These are phyloP conservation scores for Nidularia sp. DNA, from an alignment of 768 basidiomycete species.

Conservation along the genomic window DNA sequence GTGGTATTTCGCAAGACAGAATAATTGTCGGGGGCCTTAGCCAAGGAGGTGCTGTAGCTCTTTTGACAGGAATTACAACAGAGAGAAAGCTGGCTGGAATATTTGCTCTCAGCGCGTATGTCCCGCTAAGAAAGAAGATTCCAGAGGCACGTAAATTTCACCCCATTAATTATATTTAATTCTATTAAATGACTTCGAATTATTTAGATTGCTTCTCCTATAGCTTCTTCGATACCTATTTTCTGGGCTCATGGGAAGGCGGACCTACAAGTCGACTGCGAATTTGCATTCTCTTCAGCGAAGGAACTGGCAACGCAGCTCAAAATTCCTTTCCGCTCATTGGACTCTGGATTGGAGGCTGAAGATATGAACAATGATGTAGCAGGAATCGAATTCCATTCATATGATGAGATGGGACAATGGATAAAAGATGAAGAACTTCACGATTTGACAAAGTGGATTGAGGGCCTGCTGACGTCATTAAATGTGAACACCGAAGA, in stretches of 20 bases:
- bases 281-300: conserved; percentile 41
- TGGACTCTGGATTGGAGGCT: neutral
- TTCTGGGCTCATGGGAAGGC: conserved; percentile 73
- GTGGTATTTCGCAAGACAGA: conserved; percentile 49
- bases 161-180: neutral
- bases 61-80: conserved; percentile 52
- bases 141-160: conserved; percentile 35
- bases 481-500: no score
- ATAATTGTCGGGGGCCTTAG: conserved; percentile 75
- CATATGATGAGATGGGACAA: conserved; percentile 21
- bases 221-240: conserved; percentile 51
- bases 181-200: neutral
- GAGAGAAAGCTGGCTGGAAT: conserved; percentile 53
- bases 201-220: conserved; percentile 42
- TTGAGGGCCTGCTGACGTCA: conserved; percentile 1
- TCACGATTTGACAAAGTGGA: conserved; percentile 21
- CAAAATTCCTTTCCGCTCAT: conserved; percentile 27
- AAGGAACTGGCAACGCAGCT: conserved; percentile 44
- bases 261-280: conserved; percentile 55
- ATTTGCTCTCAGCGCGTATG: conserved; percentile 57
- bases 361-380: conserved; percentile 7
- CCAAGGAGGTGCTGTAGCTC: conserved; percentile 62
- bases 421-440: conserved; percentile 19
- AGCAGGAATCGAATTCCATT: conserved; percentile 16
- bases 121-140: conserved; percentile 52